phyloP scores from a whole-genome alignment of 257 asterid genomes.

The Lycium ferocissimum region DNA sequence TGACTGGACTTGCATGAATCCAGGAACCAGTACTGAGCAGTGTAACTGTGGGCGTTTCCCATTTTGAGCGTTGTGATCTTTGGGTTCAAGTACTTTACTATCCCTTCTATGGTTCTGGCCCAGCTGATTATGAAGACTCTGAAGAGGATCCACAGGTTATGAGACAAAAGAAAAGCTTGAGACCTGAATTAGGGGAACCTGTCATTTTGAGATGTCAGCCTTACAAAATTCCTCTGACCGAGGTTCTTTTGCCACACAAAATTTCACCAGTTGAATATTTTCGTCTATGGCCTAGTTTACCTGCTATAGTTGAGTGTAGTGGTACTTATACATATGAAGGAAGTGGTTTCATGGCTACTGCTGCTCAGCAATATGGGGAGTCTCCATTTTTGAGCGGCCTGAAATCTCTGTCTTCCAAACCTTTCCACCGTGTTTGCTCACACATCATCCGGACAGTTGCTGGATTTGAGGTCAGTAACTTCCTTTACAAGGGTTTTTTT shows the following conservation, averaged over 20 bases:
- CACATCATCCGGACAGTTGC: slow-evolving; percentile 91
- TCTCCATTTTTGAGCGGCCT: slow-evolving; percentile 91
- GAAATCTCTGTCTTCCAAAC: slow-evolving; percentile 78
- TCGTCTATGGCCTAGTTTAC: slow-evolving; percentile 93
- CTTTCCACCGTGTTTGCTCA: slow-evolving; percentile 92
- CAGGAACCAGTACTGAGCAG: slow-evolving; percentile 87
- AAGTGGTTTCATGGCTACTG: slow-evolving; percentile 94
- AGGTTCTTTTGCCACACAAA: slow-evolving; percentile 91
- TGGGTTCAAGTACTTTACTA: slow-evolving; percentile 93
- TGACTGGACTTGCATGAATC: slow-evolving; percentile 39
- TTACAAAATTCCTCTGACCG: slow-evolving; percentile 90
- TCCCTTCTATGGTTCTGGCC: slow-evolving; percentile 74
- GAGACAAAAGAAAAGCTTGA: slow-evolving; percentile 63
- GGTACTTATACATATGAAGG: slow-evolving; percentile 90
- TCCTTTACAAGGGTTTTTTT: background rate
- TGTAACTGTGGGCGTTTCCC: slow-evolving; percentile 88
- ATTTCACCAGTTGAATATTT: slow-evolving; percentile 96
- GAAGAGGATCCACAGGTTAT: slow-evolving; percentile 70
- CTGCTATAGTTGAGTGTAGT: slow-evolving; percentile 85
- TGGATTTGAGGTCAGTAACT: slow-evolving; percentile 76
- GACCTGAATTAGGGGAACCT: slow-evolving; percentile 72
- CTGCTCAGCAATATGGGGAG: slow-evolving; percentile 94
- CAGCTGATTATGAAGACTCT: slow-evolving; percentile 67
- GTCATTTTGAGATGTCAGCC: slow-evolving; percentile 91
- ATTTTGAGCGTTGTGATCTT: slow-evolving; percentile 79